These are phyloP conservation scores for Ascochyta lentis DNA, from an alignment of 2,329 filamentous ascomycete species.

Conservation along the genomic window DNA sequence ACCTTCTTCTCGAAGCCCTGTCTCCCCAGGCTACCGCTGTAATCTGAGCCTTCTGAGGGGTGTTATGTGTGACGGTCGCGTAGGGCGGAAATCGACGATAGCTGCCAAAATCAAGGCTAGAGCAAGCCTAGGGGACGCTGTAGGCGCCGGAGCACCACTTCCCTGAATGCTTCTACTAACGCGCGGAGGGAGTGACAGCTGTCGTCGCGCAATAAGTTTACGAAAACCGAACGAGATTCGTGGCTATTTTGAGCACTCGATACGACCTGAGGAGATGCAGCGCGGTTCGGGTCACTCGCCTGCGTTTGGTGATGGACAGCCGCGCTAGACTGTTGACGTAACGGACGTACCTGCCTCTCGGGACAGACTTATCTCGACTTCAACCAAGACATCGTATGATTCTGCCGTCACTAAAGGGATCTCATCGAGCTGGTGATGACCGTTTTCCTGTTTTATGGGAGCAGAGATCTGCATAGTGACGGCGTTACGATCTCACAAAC, in stretches of 20 bases:
- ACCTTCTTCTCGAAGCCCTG: conserved; percentile 31
- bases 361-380: conserved; percentile 25
- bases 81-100: conserved; percentile 21
- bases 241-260: conserved; percentile 10
- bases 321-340: conserved; percentile 13
- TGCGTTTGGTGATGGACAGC: conserved; percentile 3
- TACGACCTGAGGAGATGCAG: conserved; percentile 10
- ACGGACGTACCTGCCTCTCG: conserved; percentile 26
- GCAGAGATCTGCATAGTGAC: conserved; percentile 12
- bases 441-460: conserved; percentile 11
- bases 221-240: conserved; percentile 1
- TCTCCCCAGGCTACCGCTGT: conserved; percentile 29
- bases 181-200: not conserved
- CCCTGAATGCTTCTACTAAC: not conserved
- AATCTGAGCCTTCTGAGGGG: conserved; percentile 2
- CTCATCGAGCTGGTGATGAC: conserved; percentile 4
- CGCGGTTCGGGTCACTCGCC: conserved; percentile 10
- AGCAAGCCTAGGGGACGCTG: conserved; percentile 7
- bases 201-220: conserved; percentile 12
- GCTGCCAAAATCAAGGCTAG: conserved; percentile 11
- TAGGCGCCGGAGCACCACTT: not conserved
- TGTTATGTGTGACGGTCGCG: conserved; percentile 22
- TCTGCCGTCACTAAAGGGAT: conserved; percentile 22
- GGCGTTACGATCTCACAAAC: conserved; percentile 13
- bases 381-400: conserved; percentile 17